phyloP scores from a whole-genome alignment of 805 yeast species.

The Candida peoriensis region DNA sequence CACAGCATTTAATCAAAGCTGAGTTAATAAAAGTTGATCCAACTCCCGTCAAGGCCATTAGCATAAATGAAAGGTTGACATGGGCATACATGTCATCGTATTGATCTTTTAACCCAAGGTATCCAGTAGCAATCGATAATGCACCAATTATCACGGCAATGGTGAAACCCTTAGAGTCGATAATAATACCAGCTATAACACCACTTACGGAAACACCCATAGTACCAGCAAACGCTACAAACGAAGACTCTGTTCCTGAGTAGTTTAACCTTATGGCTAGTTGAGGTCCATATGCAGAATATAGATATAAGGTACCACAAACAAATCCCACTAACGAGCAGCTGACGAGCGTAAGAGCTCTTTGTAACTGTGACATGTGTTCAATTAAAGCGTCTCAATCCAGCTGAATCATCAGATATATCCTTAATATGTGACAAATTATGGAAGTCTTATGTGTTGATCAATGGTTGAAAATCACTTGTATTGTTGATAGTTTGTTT shows the following conservation, averaged over 20 bases:
- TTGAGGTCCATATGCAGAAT: slow-evolving; percentile 77
- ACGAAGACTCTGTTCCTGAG: slow-evolving; percentile 57
- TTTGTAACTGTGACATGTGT: too few relatives aligned
- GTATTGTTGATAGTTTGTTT: too few relatives aligned
- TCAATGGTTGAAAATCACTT: too few relatives aligned
- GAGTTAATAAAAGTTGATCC: slow-evolving; percentile 67
- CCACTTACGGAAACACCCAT: slow-evolving; percentile 61
- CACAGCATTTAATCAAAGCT: slow-evolving; percentile 69
- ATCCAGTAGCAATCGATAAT: slow-evolving; percentile 45
- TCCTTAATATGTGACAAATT: too few relatives aligned
- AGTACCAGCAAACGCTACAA: slow-evolving; percentile 63
- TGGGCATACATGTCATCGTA: slow-evolving; percentile 36
- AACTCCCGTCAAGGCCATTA: slow-evolving; percentile 53
- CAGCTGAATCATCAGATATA: too few relatives aligned
- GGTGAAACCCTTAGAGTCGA: slow-evolving; percentile 59
- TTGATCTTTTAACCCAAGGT: slow-evolving; percentile 48
- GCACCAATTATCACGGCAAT: slow-evolving; percentile 49
- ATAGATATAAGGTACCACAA: slow-evolving; percentile 72
- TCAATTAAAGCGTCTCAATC: too few relatives aligned
- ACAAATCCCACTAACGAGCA: slow-evolving; percentile 40
- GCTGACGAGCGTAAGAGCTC: slow-evolving; percentile 11
- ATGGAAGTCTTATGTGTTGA: too few relatives aligned
- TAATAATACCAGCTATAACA: slow-evolving; percentile 60
- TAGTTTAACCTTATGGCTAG: slow-evolving; percentile 53
- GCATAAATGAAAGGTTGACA: slow-evolving; percentile 37